A percentile compares a stretch with the other conserved stretches of the same genome.
Evolutionary conservation across 371 early-diverging fungal species (phyloP).

Genomic region (Lichtheimia hyalospora): DNA sequence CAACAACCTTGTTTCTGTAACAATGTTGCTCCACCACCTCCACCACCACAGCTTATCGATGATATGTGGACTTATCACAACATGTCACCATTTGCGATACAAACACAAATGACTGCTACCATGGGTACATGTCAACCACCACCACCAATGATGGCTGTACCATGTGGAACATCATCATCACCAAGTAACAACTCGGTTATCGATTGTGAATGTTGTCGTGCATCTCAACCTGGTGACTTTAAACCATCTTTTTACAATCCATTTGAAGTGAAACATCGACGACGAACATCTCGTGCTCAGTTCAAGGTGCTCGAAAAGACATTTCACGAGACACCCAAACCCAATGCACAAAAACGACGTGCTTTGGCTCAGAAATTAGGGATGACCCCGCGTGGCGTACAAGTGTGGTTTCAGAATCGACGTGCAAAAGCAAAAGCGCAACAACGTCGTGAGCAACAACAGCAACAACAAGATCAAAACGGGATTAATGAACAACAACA

Average conservation of each 20-base stretch:
- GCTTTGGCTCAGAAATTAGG: constrained; percentile 69
- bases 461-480: background rate
- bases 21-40: too few species aligned
- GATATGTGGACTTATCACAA: too few species aligned
- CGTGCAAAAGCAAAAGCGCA: constrained; percentile 75
- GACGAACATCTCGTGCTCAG: constrained; percentile 71
- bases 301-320: constrained; percentile 66
- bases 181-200: too few species aligned
- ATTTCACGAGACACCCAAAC: constrained; percentile 68
- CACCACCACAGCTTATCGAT: too few species aligned
- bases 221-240: constrained; percentile 33
- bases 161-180: too few species aligned
- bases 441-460: constrained; percentile 10
- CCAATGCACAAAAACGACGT: constrained; percentile 62
- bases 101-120: too few species aligned
- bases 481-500: background rate
- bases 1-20: too few species aligned
- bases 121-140: too few species aligned
- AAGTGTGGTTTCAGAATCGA: constrained; percentile 98
- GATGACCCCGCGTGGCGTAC: constrained; percentile 90
- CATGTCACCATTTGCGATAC: too few species aligned
- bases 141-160: too few species aligned
- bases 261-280: constrained; percentile 74
- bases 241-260: constrained; percentile 74
- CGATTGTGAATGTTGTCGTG: constrained; percentile 5